These are phyloP conservation scores for Populus tomentosa DNA, from an alignment of 441 rosid genomes.

Conservation along the genomic window DNA sequence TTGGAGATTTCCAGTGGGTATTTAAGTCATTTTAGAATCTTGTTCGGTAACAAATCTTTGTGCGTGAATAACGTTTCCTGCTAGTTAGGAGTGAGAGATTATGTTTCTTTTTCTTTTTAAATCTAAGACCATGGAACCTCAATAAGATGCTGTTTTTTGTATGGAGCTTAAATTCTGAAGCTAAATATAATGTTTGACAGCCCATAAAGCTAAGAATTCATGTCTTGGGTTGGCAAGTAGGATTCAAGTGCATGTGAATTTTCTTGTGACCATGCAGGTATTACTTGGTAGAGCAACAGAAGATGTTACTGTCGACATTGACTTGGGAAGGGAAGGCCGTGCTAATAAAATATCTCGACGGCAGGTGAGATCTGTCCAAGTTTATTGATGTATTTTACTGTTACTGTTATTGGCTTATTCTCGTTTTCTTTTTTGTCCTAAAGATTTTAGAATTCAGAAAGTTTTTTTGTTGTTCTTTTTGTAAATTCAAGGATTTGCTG, in stretches of 20 bases:
- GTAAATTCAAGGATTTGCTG: not conserved
- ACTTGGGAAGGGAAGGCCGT: conserved; percentile 72
- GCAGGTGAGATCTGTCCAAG: conserved; percentile 49
- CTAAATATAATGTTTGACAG: not conserved
- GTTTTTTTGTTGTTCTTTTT: not conserved
- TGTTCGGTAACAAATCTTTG: too few species aligned
- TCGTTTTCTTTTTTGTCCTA: not conserved
- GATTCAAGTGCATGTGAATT: not conserved
- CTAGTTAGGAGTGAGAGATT: not conserved
- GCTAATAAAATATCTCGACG: conserved; percentile 84
- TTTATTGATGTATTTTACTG: not conserved
- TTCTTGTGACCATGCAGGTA: conserved; percentile 39
- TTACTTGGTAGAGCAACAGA: conserved; percentile 87
- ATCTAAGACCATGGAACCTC: not conserved
- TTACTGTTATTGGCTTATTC: not conserved
- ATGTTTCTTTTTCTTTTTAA: not conserved
- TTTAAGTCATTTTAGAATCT: too few species aligned
- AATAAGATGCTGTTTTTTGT: not conserved
- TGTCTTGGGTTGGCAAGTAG: not conserved
- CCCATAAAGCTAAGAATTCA: not conserved
- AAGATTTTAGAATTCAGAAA: not conserved
- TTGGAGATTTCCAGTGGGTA: too few species aligned
- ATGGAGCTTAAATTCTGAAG: conserved; percentile 1
- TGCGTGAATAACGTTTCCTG: not conserved
- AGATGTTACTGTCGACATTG: conserved; percentile 76